Conservation (phyloP, 1,284 basidiomycete genomes). For the Albatrellus sp. region DNA sequence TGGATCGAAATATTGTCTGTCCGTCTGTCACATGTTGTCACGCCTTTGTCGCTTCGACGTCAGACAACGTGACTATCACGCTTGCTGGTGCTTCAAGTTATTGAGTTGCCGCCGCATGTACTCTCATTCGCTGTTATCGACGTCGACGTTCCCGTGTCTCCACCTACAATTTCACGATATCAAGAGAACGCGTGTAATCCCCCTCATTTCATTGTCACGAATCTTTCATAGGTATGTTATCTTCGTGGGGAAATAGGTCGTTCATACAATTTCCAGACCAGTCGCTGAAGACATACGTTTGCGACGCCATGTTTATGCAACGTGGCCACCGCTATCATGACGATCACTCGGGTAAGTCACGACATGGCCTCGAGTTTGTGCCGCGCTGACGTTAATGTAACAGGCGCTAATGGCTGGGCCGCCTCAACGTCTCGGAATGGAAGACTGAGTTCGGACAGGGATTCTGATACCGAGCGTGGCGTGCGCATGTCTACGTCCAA, state of each 20-base stretch:
- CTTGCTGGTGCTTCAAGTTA: neutral
- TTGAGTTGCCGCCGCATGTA: no score
- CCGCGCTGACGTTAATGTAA: neutral
- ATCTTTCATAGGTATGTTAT: no score
- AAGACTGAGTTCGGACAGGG: constrained; percentile 23
- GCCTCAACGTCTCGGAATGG: constrained; percentile 12
- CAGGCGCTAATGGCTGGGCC: neutral
- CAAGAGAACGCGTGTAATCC: no score
- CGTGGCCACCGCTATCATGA: neutral
- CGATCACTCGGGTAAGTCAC: neutral
- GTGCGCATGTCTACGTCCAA: constrained; percentile 24
- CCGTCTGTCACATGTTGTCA: neutral
- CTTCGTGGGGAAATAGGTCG: no score
- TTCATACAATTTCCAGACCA: no score
- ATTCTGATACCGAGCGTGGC: constrained; percentile 32
- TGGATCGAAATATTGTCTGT: no score
- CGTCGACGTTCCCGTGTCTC: no score
- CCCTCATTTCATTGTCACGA: no score
- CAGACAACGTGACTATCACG: no score
- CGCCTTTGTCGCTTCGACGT: neutral
- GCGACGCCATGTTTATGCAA: neutral
- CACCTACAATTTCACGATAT: no score
- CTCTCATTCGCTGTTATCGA: no score
- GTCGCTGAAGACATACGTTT: no score
- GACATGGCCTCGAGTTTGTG: neutral